A percentile compares a stretch with the other conserved stretches of the same genome.
phyloP scores from a whole-genome alignment of 495 filamentous ascomycete genomes.

The Parmelia sp. region DNA sequence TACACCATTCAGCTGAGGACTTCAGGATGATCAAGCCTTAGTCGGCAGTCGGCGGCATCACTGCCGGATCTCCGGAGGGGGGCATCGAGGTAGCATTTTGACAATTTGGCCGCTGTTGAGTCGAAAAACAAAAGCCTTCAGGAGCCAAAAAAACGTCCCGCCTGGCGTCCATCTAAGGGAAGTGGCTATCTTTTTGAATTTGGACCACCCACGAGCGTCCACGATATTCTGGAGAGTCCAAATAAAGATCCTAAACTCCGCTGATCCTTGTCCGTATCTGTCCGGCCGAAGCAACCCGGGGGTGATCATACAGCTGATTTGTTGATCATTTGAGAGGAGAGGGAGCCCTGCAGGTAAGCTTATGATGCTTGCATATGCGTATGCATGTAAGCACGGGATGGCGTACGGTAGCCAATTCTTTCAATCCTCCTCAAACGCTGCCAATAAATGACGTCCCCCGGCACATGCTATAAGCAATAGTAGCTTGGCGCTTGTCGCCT shows the following conservation, averaged over 20 bases:
- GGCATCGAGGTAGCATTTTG: neutral
- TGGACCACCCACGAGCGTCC: neutral
- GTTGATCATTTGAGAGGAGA: neutral
- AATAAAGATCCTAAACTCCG: conserved; percentile 1
- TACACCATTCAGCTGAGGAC: conserved; percentile 30
- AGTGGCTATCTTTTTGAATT: neutral
- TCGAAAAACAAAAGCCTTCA: neutral
- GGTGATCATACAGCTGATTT: neutral
- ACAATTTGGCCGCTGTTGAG: neutral
- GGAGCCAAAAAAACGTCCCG: neutral
- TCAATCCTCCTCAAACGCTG: no score
- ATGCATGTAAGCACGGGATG: conserved; percentile 10
- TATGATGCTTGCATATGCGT: conserved; percentile 12
- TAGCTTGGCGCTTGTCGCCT: conserved; percentile 18
- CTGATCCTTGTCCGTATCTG: conserved; percentile 4
- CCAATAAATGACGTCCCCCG: conserved; percentile 8
- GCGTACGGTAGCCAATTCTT: neutral
- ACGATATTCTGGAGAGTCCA: neutral
- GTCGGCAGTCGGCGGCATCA: neutral
- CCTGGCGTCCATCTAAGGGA: neutral
- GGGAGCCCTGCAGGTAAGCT: conserved; percentile 5
- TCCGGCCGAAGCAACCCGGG: neutral
- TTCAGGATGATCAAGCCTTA: conserved; percentile 5
- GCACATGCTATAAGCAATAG: neutral
- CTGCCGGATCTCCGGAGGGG: neutral